These are phyloP conservation scores for Mycena citricolor DNA, from an alignment of 1,284 basidiomycete species.

Conservation along the genomic window DNA sequence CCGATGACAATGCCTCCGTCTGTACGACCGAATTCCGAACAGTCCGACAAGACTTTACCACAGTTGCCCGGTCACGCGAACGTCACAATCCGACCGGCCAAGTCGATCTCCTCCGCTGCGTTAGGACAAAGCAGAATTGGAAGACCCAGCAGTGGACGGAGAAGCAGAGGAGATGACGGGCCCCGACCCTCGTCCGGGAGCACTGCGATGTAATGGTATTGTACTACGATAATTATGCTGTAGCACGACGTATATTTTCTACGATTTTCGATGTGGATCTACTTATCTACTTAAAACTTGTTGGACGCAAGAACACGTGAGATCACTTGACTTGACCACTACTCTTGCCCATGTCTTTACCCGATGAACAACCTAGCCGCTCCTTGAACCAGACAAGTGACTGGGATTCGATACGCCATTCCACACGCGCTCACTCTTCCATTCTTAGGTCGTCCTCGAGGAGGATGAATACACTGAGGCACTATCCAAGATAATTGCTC, in stretches of 20 bases:
- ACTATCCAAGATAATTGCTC: conserved; percentile 90
- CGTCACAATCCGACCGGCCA: conserved; percentile 50
- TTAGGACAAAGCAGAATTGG: conserved; percentile 66
- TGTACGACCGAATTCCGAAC: conserved; percentile 31
- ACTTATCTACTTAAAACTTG: neutral
- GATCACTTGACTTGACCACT: too few relatives aligned
- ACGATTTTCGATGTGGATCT: conserved; percentile 10
- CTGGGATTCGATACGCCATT: too few relatives aligned
- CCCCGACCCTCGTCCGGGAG: conserved; percentile 35
- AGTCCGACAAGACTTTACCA: conserved; percentile 40
- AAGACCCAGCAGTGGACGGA: conserved; percentile 51
- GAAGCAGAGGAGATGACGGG: conserved; percentile 43
- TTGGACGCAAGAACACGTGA: too few relatives aligned
- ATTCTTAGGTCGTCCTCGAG: too few relatives aligned
- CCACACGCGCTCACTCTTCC: too few relatives aligned
- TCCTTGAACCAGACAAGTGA: neutral
- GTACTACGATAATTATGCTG: conserved; percentile 13
- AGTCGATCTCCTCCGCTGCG: conserved; percentile 34
- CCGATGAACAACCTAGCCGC: too few relatives aligned
- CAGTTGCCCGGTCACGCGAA: conserved; percentile 45
- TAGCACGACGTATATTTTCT: conserved; percentile 18
- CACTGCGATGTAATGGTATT: conserved; percentile 25
- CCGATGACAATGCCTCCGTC: conserved; percentile 38
- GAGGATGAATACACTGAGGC: conserved; percentile 95
- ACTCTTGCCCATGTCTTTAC: too few relatives aligned